Conservation (phyloP, 2,329 filamentous ascomycete genomes). For the Cercospora sp. region DNA sequence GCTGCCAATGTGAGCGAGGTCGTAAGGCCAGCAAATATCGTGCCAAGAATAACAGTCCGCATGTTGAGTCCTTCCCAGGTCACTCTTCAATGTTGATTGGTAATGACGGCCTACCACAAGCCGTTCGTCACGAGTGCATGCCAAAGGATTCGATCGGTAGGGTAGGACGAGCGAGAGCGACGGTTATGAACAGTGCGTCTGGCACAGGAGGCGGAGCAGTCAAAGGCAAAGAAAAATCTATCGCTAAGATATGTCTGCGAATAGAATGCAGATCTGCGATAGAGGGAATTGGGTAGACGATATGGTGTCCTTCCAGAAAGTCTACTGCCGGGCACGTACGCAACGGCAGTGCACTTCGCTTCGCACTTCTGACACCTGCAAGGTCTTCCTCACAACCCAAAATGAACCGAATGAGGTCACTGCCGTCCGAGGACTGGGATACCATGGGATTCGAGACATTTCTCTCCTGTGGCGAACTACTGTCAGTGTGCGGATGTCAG, state of each 20-base stretch:
- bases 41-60: not conserved
- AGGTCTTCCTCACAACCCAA: slow-evolving; percentile 14
- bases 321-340: not conserved
- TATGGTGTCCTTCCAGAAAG: slow-evolving; percentile 9
- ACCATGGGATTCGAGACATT: slow-evolving; percentile 12
- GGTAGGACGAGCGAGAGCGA: not conserved
- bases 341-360: not conserved
- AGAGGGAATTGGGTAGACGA: not conserved
- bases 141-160: not conserved
- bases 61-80: not conserved
- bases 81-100: not conserved
- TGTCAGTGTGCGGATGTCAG: not conserved
- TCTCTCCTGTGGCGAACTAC: not conserved
- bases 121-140: not conserved
- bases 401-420: slow-evolving; percentile 14
- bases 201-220: slow-evolving; percentile 2
- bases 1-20: not conserved
- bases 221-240: not conserved
- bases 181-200: not conserved
- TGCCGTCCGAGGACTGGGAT: slow-evolving; percentile 7
- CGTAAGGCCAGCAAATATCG: not conserved
- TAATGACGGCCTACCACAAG: not conserved
- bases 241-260: not conserved
- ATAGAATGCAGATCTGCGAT: slow-evolving; percentile 4
- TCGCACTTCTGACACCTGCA: slow-evolving; percentile 14